Base-by-base conservation (phyloP, 2,329 filamentous ascomycete species). In the Dactylonectria estremocensis region DNA sequence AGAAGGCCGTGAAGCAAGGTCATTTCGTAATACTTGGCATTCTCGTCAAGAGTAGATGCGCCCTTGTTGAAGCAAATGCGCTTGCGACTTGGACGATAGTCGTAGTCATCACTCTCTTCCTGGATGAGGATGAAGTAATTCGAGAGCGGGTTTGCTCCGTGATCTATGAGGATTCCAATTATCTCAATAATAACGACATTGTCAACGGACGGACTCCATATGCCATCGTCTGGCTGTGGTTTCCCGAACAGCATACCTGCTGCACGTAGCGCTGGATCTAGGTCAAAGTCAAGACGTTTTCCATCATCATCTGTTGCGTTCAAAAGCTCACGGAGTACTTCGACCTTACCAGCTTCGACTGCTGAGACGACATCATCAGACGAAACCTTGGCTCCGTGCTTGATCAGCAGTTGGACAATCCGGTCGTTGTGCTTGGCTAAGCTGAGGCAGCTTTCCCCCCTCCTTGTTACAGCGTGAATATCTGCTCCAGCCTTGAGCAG, bases 401-500 rank as follows among this genome's bases (percentile, higher is more conserved):
- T 33, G 9, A 59, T 49, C 16, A 59, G 40, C 4, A 59, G 20
- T 3, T 40, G 40, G 0, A 49, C 22, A 3, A 59, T 59, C 40
- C 35, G 3, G 28, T 31, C 40, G 24, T 59, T 24, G 16, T 59
- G 43, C 14, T 1, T 24, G 18, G 18, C 56, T 14, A 59, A 18
- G 37, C 2, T 35, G 49, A 53, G 49, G 49, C 49, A 53, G 49
- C 49, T 53, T 53, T 53, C 4, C 2, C 49, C 49, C 7, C 6
- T 35, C 9, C 14, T 49, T 14, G 56, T 59, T 24, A 28, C 5
- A 11, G 18, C 10, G 20, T 59, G 43, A n/a, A 59, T n/a, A 49
- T 49, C 56, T 49, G 56, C 56, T 35, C 56, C 56, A 48, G 56
- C 56, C 35, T 31, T 59, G 56, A 59, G 56, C 22, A 59, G 56